Percentiles rank a stretch among this genome's conserved stretches.
Evolutionary conservation across 345 rosid species (phyloP).

Genomic region (Melaleuca alternifolia): DNA sequence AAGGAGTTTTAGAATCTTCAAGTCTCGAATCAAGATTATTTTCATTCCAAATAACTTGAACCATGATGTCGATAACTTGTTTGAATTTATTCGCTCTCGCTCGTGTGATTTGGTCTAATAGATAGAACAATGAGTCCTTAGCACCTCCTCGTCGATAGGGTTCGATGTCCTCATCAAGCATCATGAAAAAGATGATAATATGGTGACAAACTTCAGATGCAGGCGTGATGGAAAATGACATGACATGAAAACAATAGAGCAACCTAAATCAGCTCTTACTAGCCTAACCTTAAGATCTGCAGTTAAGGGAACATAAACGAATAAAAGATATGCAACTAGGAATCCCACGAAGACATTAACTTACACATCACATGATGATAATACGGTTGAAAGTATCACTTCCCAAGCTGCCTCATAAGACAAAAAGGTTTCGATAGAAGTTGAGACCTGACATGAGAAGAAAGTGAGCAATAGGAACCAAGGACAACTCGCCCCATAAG

Average conservation of each 20-base stretch:
- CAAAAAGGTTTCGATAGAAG: not conserved
- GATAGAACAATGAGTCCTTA: too few species aligned
- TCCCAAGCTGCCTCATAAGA: not conserved
- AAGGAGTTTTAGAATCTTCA: too few species aligned
- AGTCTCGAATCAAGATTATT: too few species aligned
- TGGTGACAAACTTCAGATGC: not conserved
- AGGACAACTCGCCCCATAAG: not conserved
- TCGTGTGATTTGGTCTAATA: too few species aligned
- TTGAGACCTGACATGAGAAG: conserved; percentile 1
- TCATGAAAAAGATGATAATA: not conserved
- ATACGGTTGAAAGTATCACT: not conserved
- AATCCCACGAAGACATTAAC: not conserved
- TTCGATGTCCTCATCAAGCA: too few species aligned
- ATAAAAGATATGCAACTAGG: not conserved
- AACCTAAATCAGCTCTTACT: not conserved
- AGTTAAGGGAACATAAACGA: not conserved
- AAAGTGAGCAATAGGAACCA: conserved; percentile 6
- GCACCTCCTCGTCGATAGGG: too few species aligned
- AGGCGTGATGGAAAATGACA: not conserved
- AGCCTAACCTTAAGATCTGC: not conserved
- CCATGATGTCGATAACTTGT: too few species aligned
- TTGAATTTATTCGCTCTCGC: too few species aligned
- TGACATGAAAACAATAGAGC: not conserved
- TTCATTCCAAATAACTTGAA: too few species aligned
- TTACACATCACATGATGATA: not conserved